phyloP scores from a whole-genome alignment of 768 basidiomycete species.

The Myochromella boudieri region DNA sequence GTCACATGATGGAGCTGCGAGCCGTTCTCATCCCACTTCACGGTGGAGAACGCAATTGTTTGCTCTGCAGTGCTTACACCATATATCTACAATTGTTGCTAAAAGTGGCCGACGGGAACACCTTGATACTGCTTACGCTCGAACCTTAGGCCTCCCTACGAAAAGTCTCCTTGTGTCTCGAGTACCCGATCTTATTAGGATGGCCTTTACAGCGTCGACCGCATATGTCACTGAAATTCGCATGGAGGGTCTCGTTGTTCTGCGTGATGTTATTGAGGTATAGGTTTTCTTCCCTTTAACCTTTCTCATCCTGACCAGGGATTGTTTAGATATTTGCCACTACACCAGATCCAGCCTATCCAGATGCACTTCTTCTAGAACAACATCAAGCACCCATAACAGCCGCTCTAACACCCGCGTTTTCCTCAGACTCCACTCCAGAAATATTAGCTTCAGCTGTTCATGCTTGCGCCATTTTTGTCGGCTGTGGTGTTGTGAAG shows the following conservation, averaged over 20 bases:
- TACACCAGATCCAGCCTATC: conserved; percentile 90
- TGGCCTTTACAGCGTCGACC: conserved; percentile 97
- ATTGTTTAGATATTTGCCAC: conserved; percentile 74
- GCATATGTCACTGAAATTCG: conserved; percentile 96
- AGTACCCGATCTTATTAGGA: conserved; percentile 91
- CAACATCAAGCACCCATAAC: conserved; percentile 99
- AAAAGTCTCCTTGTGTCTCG: conserved; percentile 77
- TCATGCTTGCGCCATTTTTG: conserved; percentile 91
- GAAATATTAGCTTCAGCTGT: conserved; percentile 93
- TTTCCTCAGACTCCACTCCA: conserved; percentile 92
- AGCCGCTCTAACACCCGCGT: conserved; percentile 94
- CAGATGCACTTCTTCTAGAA: conserved; percentile 85
- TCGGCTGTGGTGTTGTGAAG: conserved; percentile 92
- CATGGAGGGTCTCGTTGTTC: conserved; percentile 83
- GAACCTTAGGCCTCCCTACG: conserved; percentile 52
- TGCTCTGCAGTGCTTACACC: conserved; percentile 88
- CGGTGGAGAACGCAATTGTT: conserved; percentile 97
- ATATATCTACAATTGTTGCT: conserved; percentile 77
- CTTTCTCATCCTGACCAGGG: conserved; percentile 1
- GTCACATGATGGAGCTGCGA: conserved; percentile 36
- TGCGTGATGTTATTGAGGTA: conserved; percentile 92
- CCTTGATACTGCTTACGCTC: conserved; percentile 73
- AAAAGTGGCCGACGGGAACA: conserved; percentile 80
- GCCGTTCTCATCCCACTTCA: conserved; percentile 56
- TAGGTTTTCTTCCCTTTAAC: conserved; percentile 10